Percentiles rank a stretch among this genome's conserved stretches.
phyloP scores from a whole-genome alignment of 2,329 filamentous ascomycete species.

The Fusarium sp. region DNA sequence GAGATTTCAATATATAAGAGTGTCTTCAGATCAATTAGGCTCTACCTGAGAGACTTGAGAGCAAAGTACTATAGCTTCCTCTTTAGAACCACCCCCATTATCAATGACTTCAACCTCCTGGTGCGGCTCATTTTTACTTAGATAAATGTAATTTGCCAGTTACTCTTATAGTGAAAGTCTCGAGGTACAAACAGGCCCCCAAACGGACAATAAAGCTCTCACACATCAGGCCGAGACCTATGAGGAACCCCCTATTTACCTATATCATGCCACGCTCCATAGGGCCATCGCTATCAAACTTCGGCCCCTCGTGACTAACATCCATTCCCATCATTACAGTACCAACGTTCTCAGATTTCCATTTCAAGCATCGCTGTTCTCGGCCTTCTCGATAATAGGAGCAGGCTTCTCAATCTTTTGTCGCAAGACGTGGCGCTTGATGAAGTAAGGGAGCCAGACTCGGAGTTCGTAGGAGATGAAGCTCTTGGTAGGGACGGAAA shows the following conservation, averaged over 20 bases:
- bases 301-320: too few relatives aligned
- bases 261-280: neutral
- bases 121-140: neutral
- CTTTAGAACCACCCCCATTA: neutral
- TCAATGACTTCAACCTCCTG: neutral
- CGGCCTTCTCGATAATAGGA: slow-evolving; percentile 42
- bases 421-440: slow-evolving; percentile 51
- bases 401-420: slow-evolving; percentile 47
- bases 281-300: neutral
- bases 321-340: neutral
- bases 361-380: neutral
- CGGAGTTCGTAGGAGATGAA: slow-evolving; percentile 47
- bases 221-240: neutral
- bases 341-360: neutral
- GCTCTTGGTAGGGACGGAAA: slow-evolving; percentile 21
- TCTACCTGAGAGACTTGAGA: neutral
- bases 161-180: neutral
- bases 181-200: neutral
- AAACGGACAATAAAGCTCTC: neutral
- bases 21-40: neutral
- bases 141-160: neutral
- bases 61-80: neutral
- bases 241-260: too few relatives aligned
- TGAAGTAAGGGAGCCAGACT: slow-evolving; percentile 50
- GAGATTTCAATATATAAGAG: neutral